These are phyloP conservation scores for Solanum paucissectum DNA, from an alignment of 257 asterid species.

Conservation along the genomic window DNA sequence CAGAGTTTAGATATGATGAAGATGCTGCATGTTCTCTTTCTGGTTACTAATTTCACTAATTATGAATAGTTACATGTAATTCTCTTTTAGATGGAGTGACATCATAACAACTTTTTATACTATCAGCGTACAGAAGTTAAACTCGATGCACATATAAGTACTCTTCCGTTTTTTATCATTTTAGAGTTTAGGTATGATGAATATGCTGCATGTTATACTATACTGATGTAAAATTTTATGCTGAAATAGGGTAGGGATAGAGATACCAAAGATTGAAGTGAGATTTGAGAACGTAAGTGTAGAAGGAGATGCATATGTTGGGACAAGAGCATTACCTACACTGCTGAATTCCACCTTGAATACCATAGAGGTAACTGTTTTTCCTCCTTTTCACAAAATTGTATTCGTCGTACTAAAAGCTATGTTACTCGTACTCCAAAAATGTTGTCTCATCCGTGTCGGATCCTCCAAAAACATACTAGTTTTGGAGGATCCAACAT, in stretches of 20 bases:
- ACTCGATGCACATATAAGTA: background rate
- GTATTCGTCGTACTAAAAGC: background rate
- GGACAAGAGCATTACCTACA: slow-evolving; percentile 85
- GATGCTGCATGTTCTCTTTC: background rate
- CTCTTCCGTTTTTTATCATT: background rate
- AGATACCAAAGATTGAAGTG: slow-evolving; percentile 77
- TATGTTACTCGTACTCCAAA: background rate
- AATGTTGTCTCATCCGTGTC: background rate
- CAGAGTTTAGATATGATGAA: background rate
- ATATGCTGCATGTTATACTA: background rate
- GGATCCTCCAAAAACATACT: background rate
- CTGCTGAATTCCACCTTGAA: slow-evolving; percentile 65
- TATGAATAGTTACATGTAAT: background rate
- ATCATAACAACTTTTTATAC: background rate
- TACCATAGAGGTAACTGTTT: slow-evolving; percentile 45
- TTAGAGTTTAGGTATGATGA: background rate
- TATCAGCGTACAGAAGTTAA: background rate
- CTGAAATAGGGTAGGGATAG: slow-evolving; percentile 62
- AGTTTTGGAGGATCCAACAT: background rate
- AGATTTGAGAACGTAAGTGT: slow-evolving; percentile 56
- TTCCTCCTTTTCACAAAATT: background rate
- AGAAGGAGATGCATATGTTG: slow-evolving; percentile 79
- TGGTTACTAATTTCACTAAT: background rate
- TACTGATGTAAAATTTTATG: background rate
- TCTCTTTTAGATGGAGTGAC: background rate